These are phyloP conservation scores for Allantophomopsis cytisporea DNA, from an alignment of 2,329 filamentous ascomycete genomes.

Conservation along the genomic window DNA sequence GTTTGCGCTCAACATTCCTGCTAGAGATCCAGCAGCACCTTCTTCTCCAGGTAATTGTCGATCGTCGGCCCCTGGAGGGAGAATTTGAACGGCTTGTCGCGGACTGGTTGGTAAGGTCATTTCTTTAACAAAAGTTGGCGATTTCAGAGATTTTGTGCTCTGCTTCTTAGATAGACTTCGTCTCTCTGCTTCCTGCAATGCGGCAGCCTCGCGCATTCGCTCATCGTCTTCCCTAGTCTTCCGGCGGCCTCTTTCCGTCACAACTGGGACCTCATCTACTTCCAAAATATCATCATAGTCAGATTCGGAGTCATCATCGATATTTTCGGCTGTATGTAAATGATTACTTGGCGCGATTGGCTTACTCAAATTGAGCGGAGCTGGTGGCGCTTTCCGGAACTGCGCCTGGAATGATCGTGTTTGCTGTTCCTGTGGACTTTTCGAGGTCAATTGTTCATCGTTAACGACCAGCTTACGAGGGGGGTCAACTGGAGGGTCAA, in stretches of 20 bases:
- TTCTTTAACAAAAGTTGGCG: slow-evolving; percentile 25
- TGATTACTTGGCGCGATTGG: slow-evolving; percentile 24
- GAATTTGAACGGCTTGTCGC: slow-evolving; percentile 17
- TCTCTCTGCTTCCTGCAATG: slow-evolving; percentile 51
- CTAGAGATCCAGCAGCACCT: slow-evolving; percentile 31
- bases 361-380: slow-evolving; percentile 60
- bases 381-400: slow-evolving; percentile 70
- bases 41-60: slow-evolving; percentile 19
- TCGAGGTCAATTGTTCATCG: slow-evolving; percentile 24
- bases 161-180: slow-evolving; percentile 65
- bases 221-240: slow-evolving; percentile 86
- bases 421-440: slow-evolving; percentile 21
- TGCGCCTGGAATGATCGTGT: slow-evolving; percentile 41
- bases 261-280: slow-evolving; percentile 44
- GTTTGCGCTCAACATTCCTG: slow-evolving; percentile 31
- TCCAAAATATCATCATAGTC: slow-evolving; percentile 74
- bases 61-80: slow-evolving; percentile 14
- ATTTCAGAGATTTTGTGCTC: slow-evolving; percentile 35
- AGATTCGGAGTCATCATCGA: slow-evolving; percentile 55
- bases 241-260: slow-evolving; percentile 54
- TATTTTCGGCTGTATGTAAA: slow-evolving; percentile 25
- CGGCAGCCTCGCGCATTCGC: slow-evolving; percentile 56
- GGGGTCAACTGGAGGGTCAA: slow-evolving; percentile 29
- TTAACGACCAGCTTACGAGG: slow-evolving; percentile 14
- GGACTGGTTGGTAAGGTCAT: slow-evolving; percentile 24